Base-by-base conservation (phyloP, 768 basidiomycete genomes). In the Leccinum broughii region DNA sequence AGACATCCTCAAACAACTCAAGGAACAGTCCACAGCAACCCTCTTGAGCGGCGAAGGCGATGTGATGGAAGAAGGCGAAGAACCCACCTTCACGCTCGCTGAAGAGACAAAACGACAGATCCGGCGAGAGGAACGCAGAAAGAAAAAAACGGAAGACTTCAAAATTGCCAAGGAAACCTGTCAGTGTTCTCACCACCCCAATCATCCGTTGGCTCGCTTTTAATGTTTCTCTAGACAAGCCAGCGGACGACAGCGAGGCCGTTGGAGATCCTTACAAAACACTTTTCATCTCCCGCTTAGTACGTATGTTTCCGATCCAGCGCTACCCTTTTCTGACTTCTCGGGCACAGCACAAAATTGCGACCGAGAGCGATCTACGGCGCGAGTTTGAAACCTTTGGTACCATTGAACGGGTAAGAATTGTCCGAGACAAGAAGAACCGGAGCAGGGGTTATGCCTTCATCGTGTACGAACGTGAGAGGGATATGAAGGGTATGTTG, bases 211-310 rank as follows among this genome's bases (percentile, higher is more conserved):
- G n/a, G 6, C 59, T 51, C 20, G 55, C 56, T 64, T 53, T 64
- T 54, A 44, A 32, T 41, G 56, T 60, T 15, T n/a, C 17, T 63
- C 32, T 68, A 98, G 96, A 95, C 77, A 93, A 95, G 72, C 97
- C 97, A 9, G 82, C 89, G 20, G 95, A 96, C 56, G 95, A 99
- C 69, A 58, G 88, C 13, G 87, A 96, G 71, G 95, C 94, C 34
- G 81, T 89, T 46, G 97, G 97, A 3, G 97, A 99, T 70, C 97
- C 97, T 4, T 99, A 98, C 79, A 98, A 98, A 74, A 98, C 97
- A 0, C 80, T 99, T 24, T 99, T 99, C 75, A 94, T 98, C 63
- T 90, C 95, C 35, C 88, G 95, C 66, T 77, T 99, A 72, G 95
- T 95, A 70, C 39, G 79, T 74, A 5, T 44, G 35, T 49, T 39